Conservation (phyloP, 1,284 basidiomycete genomes). For the Austroboletus niveus region DNA sequence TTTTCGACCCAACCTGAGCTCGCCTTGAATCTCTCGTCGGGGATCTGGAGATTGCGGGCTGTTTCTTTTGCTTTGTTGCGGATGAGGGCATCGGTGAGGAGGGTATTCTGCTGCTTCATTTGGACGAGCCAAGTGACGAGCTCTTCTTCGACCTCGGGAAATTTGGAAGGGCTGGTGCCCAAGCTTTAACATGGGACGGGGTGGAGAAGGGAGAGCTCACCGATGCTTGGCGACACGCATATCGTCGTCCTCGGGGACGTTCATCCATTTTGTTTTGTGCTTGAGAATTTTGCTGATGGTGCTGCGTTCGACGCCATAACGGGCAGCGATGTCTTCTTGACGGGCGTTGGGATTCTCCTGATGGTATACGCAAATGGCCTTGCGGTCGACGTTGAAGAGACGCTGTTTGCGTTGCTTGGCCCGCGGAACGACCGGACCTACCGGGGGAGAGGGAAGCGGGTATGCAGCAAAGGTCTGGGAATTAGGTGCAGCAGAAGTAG, state of each 20-base stretch:
- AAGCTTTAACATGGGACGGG: conserved; percentile 9
- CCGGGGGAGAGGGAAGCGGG: conserved; percentile 28
- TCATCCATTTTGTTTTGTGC: conserved; percentile 78
- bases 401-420: conserved; percentile 67
- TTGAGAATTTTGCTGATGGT: conserved; percentile 94
- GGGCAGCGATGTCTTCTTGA: conserved; percentile 78
- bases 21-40: conserved; percentile 82
- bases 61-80: conserved; percentile 70
- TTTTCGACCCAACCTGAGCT: conserved; percentile 90
- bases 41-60: conserved; percentile 54
- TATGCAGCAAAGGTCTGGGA: conserved; percentile 34
- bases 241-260: conserved; percentile 56
- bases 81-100: conserved; percentile 71
- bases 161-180: conserved; percentile 62
- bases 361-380: conserved; percentile 73
- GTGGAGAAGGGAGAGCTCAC: conserved; percentile 35
- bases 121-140: conserved; percentile 62
- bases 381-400: conserved; percentile 71
- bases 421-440: conserved; percentile 31
- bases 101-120: conserved; percentile 47
- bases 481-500: conserved; percentile 32
- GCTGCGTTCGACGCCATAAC: conserved; percentile 82
- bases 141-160: conserved; percentile 70
- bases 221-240: conserved; percentile 63
- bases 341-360: conserved; percentile 60